Conservation (phyloP, 208 protist species). For the Trypanosoma brucei region DNA sequence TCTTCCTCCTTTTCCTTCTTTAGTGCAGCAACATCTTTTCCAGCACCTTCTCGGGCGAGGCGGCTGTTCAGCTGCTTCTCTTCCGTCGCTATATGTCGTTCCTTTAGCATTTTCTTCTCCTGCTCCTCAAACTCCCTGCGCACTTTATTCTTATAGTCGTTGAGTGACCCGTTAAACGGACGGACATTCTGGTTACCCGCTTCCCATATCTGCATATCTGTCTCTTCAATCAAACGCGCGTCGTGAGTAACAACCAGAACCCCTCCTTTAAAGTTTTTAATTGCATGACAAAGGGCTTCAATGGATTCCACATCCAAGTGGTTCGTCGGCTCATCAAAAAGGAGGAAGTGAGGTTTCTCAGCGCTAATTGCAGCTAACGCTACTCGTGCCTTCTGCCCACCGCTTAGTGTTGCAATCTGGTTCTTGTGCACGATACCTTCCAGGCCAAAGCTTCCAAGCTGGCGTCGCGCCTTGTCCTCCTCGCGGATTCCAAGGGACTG, state of each 20-base stretch:
- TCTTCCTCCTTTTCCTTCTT: conserved; percentile 28
- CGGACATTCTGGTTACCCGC: conserved; percentile 71
- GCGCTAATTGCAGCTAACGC: conserved; percentile 90
- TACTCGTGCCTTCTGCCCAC: conserved; percentile 93
- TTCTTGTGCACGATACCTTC: conserved; percentile 86
- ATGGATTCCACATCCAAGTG: conserved; percentile 92
- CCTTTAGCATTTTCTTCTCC: conserved; percentile 46
- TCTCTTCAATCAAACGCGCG: conserved; percentile 84
- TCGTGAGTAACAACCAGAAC: conserved; percentile 91
- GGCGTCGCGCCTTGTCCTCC: conserved; percentile 79
- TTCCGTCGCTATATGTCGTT: conserved; percentile 37
- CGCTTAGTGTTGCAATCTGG: conserved; percentile 90
- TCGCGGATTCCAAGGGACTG: conserved; percentile 50
- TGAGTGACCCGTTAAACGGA: conserved; percentile 72
- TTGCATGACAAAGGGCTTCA: conserved; percentile 78
- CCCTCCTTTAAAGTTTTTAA: conserved; percentile 83
- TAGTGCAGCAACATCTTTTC: conserved; percentile 4
- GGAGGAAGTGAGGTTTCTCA: conserved; percentile 88
- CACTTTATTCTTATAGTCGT: conserved; percentile 84
- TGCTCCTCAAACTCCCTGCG: conserved; percentile 65
- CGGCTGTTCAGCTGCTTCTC: conserved; percentile 50
- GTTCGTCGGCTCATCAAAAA: conserved; percentile 95
- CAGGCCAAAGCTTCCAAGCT: conserved; percentile 85
- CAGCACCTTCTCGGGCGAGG: conserved; percentile 40
- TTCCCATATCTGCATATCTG: conserved; percentile 89